phyloP scores from a whole-genome alignment of 129 eudicot genomes.

The Oenanthe sinensis region DNA sequence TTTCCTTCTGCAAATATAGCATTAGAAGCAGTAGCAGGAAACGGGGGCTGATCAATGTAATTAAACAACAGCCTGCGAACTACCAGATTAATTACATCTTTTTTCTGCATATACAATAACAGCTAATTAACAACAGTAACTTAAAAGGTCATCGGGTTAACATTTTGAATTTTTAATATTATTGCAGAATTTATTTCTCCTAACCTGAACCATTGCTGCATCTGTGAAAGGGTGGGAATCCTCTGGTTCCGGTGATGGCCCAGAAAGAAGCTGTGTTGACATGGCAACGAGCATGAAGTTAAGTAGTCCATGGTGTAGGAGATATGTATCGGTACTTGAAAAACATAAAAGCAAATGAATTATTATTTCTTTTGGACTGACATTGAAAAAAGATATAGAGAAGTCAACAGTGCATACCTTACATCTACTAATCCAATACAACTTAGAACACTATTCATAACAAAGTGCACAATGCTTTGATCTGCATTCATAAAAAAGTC shows the following conservation, averaged over 20 bases:
- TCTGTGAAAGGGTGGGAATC: slow-evolving; percentile 80
- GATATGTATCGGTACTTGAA: slow-evolving; percentile 63
- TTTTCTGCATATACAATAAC: slow-evolving; percentile 46
- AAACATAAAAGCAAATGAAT: slow-evolving; percentile 16
- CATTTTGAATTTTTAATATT: not conserved
- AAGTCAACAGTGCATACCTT: slow-evolving; percentile 44
- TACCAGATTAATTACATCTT: slow-evolving; percentile 45
- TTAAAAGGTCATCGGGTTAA: not conserved
- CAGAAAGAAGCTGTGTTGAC: slow-evolving; percentile 17
- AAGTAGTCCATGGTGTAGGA: slow-evolving; percentile 39
- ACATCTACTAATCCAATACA: slow-evolving; percentile 71
- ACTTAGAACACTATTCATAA: slow-evolving; percentile 57
- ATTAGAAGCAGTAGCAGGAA: slow-evolving; percentile 38
- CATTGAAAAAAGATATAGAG: not conserved
- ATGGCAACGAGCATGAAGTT: slow-evolving; percentile 12
- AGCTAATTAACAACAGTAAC: not conserved
- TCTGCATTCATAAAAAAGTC: slow-evolving; percentile 30
- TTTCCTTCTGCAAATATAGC: slow-evolving; percentile 51
- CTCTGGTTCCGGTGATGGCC: slow-evolving; percentile 58
- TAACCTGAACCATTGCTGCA: slow-evolving; percentile 87
- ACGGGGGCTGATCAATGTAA: slow-evolving; percentile 50
- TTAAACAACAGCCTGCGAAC: slow-evolving; percentile 65
- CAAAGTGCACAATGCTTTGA: slow-evolving; percentile 43
- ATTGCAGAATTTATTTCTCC: not conserved
- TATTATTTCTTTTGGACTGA: not conserved